Evolutionary conservation across 352 stramenopile genomes (phyloP), one percentile per base, ranked within the genome.

Genomic region (Albugo laibachii): DNA sequence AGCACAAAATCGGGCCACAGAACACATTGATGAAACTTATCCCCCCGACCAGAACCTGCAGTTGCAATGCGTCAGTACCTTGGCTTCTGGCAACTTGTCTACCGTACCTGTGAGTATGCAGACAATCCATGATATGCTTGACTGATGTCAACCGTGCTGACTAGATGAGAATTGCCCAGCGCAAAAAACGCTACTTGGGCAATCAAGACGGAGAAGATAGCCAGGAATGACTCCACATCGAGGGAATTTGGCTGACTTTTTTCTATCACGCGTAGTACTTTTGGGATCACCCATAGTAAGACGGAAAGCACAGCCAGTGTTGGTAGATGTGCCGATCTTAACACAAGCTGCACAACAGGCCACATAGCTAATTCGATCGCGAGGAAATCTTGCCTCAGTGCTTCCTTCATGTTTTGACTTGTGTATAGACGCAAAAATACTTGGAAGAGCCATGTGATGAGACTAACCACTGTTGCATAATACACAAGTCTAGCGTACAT

Each of bases 101-200:
- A 3, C n/a, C 27, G 36, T 24, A 45, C 66, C 47, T 92, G 80
- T 5, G 71, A 87, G 59, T 93, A 93, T 13, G 56, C 61, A 10
- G 60, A 60, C 16, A 93, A 55, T 0, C 80, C 80, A 47, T 82
- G 76, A 41, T 92, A 92, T 5, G 79, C 83, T 50, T 87, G 76
- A 36, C 77, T 91, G 27, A 93, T 86, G 54, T 93, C 80, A 47
- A 93, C 76, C 1, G 80, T 93, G 13, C 75, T 88, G 41, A 93
- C 77, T 47, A 93, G 60, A 45, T 93, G 80, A 34, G 80, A 92
- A 48, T 93, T 93, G 15, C 79, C 80, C 0, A 92, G 59, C 6
- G 80, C 69, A 36, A 88, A 92, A 43, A 93, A 93, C 13, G 70
- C 52, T n/a, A 54, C 52, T 48, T 84, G 73, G 1, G 69, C 62